These are phyloP conservation scores for Groenewaldozyma tartarivorans DNA, from an alignment of 805 yeast genomes.

Conservation along the genomic window DNA sequence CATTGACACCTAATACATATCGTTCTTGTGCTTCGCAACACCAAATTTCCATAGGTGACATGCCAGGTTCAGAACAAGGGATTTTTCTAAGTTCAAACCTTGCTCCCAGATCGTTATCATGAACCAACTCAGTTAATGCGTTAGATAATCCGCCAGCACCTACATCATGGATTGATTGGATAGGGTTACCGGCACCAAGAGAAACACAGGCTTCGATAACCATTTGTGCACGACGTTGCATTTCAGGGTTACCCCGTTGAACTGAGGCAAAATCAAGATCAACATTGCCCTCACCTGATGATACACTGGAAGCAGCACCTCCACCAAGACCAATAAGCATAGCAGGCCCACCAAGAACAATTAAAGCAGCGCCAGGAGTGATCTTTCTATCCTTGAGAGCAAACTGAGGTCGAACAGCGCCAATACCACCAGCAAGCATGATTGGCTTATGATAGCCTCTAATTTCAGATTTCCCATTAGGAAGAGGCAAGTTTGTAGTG, in stretches of 20 bases:
- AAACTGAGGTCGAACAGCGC: constrained; percentile 87
- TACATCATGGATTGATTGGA: constrained; percentile 94
- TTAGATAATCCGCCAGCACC: constrained; percentile 99
- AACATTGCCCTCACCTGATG: constrained; percentile 96
- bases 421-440: constrained; percentile 99
- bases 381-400: constrained; percentile 81
- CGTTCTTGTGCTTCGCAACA: constrained; percentile 99
- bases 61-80: constrained; percentile 86
- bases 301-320: constrained; percentile 96
- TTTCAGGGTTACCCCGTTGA: constrained; percentile 98
- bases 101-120: constrained; percentile 95
- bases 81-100: constrained; percentile 83
- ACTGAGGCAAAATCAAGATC: constrained; percentile 97
- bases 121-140: constrained; percentile 95
- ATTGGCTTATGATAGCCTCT: constrained; percentile 99
- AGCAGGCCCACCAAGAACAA: constrained; percentile 94
- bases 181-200: constrained; percentile 64
- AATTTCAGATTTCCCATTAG: constrained; percentile 55
- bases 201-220: constrained; percentile 92
- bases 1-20: constrained; percentile 86
- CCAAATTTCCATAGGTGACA: constrained; percentile 99
- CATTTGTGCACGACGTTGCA: constrained; percentile 98
- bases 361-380: constrained; percentile 83
- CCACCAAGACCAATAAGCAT: constrained; percentile 99
- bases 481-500: constrained; percentile 59